Conservation (phyloP, 768 basidiomycete species). For the Hygrophoropsis aurantiaca region DNA sequence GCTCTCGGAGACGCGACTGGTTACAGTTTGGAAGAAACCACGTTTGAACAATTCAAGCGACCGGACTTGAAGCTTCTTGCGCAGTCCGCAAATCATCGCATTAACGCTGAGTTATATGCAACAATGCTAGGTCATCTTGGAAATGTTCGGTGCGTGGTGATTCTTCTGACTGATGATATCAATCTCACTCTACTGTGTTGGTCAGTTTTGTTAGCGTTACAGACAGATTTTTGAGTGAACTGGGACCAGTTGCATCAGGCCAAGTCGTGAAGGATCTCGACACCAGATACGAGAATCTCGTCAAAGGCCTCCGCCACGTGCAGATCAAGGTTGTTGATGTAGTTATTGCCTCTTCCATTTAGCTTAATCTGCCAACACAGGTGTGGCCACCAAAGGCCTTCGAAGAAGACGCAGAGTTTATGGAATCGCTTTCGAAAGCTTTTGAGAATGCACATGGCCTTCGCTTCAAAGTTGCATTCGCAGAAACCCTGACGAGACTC, state of each 20-base stretch:
- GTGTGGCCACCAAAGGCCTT: constrained; percentile 94
- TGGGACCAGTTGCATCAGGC: constrained; percentile 70
- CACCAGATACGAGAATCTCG: constrained; percentile 79
- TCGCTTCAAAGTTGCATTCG: constrained; percentile 80
- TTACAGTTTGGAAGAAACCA: constrained; percentile 80
- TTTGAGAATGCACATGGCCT: constrained; percentile 84
- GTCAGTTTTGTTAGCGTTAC: constrained; percentile 87
- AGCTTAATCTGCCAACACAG: constrained; percentile 33
- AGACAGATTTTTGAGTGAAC: constrained; percentile 82
- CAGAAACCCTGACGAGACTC: constrained; percentile 73
- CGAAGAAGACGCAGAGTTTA: constrained; percentile 90
- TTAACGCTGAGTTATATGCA: constrained; percentile 82
- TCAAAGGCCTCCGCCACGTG: constrained; percentile 78
- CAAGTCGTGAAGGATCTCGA: constrained; percentile 81
- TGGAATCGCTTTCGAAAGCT: constrained; percentile 79
- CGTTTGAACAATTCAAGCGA: constrained; percentile 79
- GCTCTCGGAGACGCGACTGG: constrained; percentile 77
- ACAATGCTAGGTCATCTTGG: constrained; percentile 83
- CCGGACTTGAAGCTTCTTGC: constrained; percentile 67
- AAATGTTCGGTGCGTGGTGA: constrained; percentile 61
- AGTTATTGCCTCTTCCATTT: background rate
- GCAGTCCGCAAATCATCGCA: constrained; percentile 72
- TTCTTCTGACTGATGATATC: background rate
- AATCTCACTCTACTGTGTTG: background rate
- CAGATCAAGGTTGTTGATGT: constrained; percentile 65